These are phyloP conservation scores for Haematococcus sp. DNA, from an alignment of 139 green algal genomes.

Conservation along the genomic window DNA sequence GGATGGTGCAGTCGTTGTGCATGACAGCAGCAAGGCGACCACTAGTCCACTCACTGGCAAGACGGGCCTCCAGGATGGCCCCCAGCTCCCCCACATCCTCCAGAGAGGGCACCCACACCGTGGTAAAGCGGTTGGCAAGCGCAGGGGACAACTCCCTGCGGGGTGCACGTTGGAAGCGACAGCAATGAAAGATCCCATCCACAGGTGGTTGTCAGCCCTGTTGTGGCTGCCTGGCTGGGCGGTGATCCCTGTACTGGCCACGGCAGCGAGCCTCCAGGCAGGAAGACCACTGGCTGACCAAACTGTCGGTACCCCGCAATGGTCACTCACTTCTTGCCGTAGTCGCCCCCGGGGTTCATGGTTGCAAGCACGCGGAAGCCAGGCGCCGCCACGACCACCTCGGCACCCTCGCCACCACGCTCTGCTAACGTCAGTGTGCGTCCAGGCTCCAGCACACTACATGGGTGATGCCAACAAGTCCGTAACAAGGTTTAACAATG, in stretches of 20 bases:
- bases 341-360: conserved; percentile 98
- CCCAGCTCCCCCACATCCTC: conserved; percentile 63
- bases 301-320: too few relatives aligned
- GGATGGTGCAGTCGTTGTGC: too few relatives aligned
- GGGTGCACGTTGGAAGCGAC: neutral
- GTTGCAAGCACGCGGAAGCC: conserved; percentile 92
- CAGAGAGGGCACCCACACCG: conserved; percentile 79
- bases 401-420: conserved; percentile 79
- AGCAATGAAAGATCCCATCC: too few relatives aligned
- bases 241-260: too few relatives aligned
- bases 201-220: too few relatives aligned
- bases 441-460: conserved; percentile 91
- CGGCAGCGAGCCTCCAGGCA: too few relatives aligned
- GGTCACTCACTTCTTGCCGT: conserved; percentile 83
- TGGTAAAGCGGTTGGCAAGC: conserved; percentile 79
- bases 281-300: too few relatives aligned
- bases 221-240: neutral
- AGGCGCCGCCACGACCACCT: conserved; percentile 73
- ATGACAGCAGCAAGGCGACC: neutral
- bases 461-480: neutral
- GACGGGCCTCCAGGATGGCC: conserved; percentile 62
- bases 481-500: too few relatives aligned
- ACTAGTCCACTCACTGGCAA: conserved; percentile 20
- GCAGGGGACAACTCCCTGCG: conserved; percentile 94
- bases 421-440: conserved; percentile 91